phyloP scores from a whole-genome alignment of 805 yeast genomes.

The Cephaloascus fragrans region DNA sequence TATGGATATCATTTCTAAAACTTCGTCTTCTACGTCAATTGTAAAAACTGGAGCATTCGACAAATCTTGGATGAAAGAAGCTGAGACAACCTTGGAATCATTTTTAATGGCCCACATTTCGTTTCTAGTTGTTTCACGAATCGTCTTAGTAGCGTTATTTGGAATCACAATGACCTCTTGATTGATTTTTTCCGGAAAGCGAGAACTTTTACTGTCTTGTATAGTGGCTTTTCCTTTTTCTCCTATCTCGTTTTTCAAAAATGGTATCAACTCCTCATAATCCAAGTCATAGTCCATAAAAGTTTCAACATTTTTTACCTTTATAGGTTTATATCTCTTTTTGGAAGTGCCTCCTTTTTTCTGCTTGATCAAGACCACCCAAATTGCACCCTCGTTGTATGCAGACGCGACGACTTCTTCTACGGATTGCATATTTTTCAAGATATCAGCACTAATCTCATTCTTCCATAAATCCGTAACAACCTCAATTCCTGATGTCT shows the following conservation, averaged over 20 bases:
- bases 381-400: slow-evolving; percentile 56
- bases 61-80: slow-evolving; percentile 41
- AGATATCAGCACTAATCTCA: slow-evolving; percentile 72
- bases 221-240: slow-evolving; percentile 3
- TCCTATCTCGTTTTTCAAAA: slow-evolving; percentile 20
- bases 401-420: slow-evolving; percentile 67
- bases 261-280: slow-evolving; percentile 49
- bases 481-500: slow-evolving; percentile 54
- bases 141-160: slow-evolving; percentile 74
- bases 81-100: slow-evolving; percentile 54
- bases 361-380: slow-evolving; percentile 74
- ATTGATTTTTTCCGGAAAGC: slow-evolving; percentile 9
- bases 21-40: slow-evolving; percentile 77
- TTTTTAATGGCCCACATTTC: slow-evolving; percentile 75
- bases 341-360: slow-evolving; percentile 31
- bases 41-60: slow-evolving; percentile 64
- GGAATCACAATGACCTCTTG: slow-evolving; percentile 62
- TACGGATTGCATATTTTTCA: slow-evolving; percentile 29
- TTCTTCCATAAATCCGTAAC: slow-evolving; percentile 60
- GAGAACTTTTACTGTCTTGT: background rate
- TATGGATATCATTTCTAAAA: slow-evolving; percentile 70
- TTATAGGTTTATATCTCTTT: slow-evolving; percentile 61
- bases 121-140: slow-evolving; percentile 61
- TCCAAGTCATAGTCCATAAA: slow-evolving; percentile 66
- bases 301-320: slow-evolving; percentile 53